These are phyloP conservation scores for Adansonia digitata DNA, from an alignment of 345 rosid genomes.

Conservation along the genomic window DNA sequence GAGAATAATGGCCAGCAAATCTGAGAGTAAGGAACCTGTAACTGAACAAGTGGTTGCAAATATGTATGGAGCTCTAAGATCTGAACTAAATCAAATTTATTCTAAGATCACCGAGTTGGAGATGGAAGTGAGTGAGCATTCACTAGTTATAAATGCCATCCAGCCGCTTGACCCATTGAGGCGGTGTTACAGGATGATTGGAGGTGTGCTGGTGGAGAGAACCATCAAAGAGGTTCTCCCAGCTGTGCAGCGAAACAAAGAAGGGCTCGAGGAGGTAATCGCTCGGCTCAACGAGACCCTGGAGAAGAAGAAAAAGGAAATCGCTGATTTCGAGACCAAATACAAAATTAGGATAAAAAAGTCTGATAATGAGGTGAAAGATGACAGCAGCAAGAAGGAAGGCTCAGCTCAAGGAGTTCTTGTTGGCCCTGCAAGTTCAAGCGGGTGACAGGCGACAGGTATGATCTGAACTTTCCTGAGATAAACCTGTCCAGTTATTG, in stretches of 20 bases:
- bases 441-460: conserved; percentile 17
- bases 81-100: conserved; percentile 84
- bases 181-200: conserved; percentile 87
- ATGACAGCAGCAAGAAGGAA: conserved; percentile 59
- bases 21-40: conserved; percentile 45
- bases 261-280: conserved; percentile 88
- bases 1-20: conserved; percentile 51
- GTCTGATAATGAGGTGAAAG: conserved; percentile 38
- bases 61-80: conserved; percentile 56
- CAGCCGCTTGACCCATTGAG: conserved; percentile 81
- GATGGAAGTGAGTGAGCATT: conserved; percentile 92
- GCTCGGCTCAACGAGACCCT: conserved; percentile 73
- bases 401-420: conserved; percentile 95
- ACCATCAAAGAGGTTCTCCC: conserved; percentile 90
- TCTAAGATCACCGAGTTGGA: conserved; percentile 91
- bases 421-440: conserved; percentile 78
- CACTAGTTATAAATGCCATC: conserved; percentile 77
- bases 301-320: conserved; percentile 79
- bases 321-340: conserved; percentile 70
- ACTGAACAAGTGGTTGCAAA: conserved; percentile 78
- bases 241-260: conserved; percentile 89
- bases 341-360: conserved; percentile 85
- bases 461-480: background rate
- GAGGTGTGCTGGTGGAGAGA: conserved; percentile 92
- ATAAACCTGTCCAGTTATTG: too few species aligned